phyloP scores from a whole-genome alignment of 352 stramenopile genomes.

The Globisporangium polare region DNA sequence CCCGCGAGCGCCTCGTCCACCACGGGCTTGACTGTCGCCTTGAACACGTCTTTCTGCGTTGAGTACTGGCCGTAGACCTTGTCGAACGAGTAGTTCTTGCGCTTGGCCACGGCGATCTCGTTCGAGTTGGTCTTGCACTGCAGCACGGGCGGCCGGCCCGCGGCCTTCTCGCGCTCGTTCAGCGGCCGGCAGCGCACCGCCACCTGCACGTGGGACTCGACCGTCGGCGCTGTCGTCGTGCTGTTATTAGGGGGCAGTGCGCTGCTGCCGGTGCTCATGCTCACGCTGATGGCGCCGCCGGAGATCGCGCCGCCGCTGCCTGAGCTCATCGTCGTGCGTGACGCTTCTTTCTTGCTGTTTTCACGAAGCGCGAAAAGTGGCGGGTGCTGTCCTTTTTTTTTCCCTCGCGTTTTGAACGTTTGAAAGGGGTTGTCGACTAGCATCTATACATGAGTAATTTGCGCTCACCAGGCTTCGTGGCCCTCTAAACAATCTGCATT shows the following conservation, averaged over 20 bases:
- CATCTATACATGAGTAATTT: neutral
- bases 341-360: neutral
- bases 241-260: neutral
- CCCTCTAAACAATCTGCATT: no score
- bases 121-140: slow-evolving; percentile 83
- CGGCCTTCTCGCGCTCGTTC: slow-evolving; percentile 85
- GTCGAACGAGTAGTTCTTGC: slow-evolving; percentile 91
- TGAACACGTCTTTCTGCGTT: slow-evolving; percentile 97
- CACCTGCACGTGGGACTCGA: slow-evolving; percentile 74
- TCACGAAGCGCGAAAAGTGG: slow-evolving; percentile 5
- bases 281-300: slow-evolving; percentile 3
- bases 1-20: slow-evolving; percentile 95
- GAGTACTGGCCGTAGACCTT: slow-evolving; percentile 94
- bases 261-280: slow-evolving; percentile 2
- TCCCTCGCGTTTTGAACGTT: slow-evolving; percentile 1
- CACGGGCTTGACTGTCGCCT: slow-evolving; percentile 88
- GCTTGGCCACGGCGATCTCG: slow-evolving; percentile 83
- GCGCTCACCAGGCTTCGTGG: no score
- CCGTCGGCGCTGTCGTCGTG: neutral
- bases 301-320: neutral
- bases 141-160: slow-evolving; percentile 73
- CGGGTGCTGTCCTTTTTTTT: slow-evolving; percentile 2
- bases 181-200: slow-evolving; percentile 88
- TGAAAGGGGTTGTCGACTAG: neutral
- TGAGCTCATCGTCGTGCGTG: slow-evolving; percentile 4